Evolutionary conservation across 2,329 filamentous ascomycete species (phyloP), one percentile per base, ranked within the genome.

Genomic region (Huntiella decipiens): DNA sequence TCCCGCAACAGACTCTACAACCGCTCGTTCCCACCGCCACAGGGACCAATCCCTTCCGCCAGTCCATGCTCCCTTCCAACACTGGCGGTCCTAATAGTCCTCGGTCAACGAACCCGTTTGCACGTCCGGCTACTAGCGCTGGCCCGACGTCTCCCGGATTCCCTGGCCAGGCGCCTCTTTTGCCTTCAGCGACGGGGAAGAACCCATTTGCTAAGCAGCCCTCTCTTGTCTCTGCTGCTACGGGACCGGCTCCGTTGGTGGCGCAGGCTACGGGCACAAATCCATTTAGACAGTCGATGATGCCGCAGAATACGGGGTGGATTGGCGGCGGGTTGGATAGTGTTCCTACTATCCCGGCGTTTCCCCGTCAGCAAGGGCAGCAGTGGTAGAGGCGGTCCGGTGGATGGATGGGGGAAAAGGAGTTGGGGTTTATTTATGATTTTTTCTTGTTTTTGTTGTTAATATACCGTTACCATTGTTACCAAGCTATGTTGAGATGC

Each of bases 201-300:
- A 77, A 77, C 51, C 73, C 73, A 0, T 77, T 77, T 53, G 69
- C 71, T 4, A 66, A 66, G 58, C 16, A 66, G 61, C 54, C 65
- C 66, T 38, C 53, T 3, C 51, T 51, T 4, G 56, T 57, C 8
- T 51, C 50, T 11, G 61, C 63, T 38, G 58, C 61, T 33, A 64
- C 65, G 43, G 58, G 63, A 1, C 64, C 67, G 37, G 64, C 62
- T 34, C 61, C 70, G 42, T 63, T 91, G 4, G 71, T 71, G 45
- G 75, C 85, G 2, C 85, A 88, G 56, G 73, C 80, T 1, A 95
- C 87, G 0, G 87, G 86, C 6, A 95, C 87, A 2, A 98, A 98
- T 56, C 91, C 91, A 1, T 96, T 96, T 70, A 74, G 91, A 12
- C 86, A 96, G 57, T 84, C 82, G 39, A 79, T 93, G 44, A 91